phyloP scores from a whole-genome alignment of 768 basidiomycete genomes.

The Tricholoma matsutake region DNA sequence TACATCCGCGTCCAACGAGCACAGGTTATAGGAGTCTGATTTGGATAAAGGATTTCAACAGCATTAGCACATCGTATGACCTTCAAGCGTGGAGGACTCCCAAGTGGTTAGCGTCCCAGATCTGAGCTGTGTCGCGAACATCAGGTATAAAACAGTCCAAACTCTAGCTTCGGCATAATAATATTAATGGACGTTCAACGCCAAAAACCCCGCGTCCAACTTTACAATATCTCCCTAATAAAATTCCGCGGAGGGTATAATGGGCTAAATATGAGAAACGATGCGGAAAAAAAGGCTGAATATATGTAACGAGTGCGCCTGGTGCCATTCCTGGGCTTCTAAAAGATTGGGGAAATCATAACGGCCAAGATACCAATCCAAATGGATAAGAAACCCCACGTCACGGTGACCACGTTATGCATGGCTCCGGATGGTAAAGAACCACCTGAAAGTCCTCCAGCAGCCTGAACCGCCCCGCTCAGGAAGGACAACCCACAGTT shows the following conservation, averaged over 20 bases:
- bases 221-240: slow-evolving; percentile 16
- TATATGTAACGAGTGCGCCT: slow-evolving; percentile 9
- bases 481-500: slow-evolving; percentile 77
- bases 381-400: slow-evolving; percentile 18
- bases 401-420: slow-evolving; percentile 21
- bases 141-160: too few species aligned
- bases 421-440: slow-evolving; percentile 24
- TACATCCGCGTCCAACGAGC: background rate
- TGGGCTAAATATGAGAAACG: slow-evolving; percentile 15
- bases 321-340: slow-evolving; percentile 10
- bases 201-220: slow-evolving; percentile 1
- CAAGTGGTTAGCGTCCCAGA: too few species aligned
- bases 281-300: slow-evolving; percentile 3
- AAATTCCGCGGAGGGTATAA: slow-evolving; percentile 21
- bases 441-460: slow-evolving; percentile 52
- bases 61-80: background rate
- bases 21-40: background rate
- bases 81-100: background rate
- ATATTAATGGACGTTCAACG: slow-evolving; percentile 3
- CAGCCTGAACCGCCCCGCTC: slow-evolving; percentile 61
- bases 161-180: too few species aligned
- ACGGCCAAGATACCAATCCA: slow-evolving; percentile 15
- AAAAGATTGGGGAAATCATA: slow-evolving; percentile 14
- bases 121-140: too few species aligned
- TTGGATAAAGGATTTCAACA: too few species aligned